These are phyloP conservation scores for Golubevia pallescens DNA, from an alignment of 1,284 basidiomycete genomes.

Conservation along the genomic window DNA sequence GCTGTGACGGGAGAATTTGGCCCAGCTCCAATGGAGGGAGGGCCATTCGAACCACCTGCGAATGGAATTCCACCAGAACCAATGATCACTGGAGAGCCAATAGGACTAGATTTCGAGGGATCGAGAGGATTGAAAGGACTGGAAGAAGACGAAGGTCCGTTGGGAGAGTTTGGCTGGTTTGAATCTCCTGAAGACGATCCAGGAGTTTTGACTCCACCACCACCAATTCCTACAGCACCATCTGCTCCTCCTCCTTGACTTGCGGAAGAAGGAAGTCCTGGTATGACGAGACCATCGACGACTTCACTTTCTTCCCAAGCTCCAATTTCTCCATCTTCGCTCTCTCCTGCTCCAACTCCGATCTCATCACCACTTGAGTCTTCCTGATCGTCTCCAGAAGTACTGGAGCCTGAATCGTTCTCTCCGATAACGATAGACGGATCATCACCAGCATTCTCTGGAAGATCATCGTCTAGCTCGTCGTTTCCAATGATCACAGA, in stretches of 20 bases:
- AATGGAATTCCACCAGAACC: no score
- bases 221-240: no score
- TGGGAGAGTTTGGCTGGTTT: no score
- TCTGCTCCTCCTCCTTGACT: neutral
- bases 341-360: neutral
- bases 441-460: neutral
- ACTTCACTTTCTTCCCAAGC: neutral
- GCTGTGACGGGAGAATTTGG: neutral
- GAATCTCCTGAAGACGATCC: no score
- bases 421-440: neutral
- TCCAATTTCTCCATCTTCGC: neutral
- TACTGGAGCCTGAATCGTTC: neutral
- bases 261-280: neutral
- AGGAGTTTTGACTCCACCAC: no score
- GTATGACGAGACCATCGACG: neutral
- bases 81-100: no score
- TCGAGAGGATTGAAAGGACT: no score
- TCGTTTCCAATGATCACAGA: neutral
- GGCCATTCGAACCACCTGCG: neutral
- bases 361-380: no score
- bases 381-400: no score
- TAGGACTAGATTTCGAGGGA: no score
- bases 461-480: neutral
- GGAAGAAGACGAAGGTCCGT: no score
- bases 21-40: neutral